Conservation (phyloP, 257 asterid species). For the Plantago major region DNA sequence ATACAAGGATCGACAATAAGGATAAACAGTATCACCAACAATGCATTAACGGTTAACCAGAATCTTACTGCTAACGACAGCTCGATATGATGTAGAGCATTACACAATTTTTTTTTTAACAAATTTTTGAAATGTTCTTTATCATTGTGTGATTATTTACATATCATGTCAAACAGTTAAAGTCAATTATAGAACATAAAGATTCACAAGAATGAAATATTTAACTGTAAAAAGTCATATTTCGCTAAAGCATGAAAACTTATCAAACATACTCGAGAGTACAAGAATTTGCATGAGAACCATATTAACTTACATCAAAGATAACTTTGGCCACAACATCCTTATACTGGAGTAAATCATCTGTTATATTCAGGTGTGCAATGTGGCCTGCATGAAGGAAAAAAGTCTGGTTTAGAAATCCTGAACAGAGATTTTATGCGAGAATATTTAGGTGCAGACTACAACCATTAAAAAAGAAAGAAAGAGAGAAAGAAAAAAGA, state of each 20-base stretch:
- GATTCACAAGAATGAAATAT: no score
- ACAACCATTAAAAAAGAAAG: slow-evolving; percentile 2
- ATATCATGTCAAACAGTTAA: no score
- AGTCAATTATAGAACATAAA: no score
- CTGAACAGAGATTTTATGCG: slow-evolving; percentile 18
- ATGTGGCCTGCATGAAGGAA: slow-evolving; percentile 70
- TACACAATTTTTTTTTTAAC: neutral
- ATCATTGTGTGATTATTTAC: no score
- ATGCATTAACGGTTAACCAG: slow-evolving; percentile 1
- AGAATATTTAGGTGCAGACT: slow-evolving; percentile 13
- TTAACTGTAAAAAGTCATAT: no score
- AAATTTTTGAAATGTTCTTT: neutral
- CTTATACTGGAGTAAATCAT: slow-evolving; percentile 79
- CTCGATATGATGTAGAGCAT: neutral
- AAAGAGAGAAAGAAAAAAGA: no score
- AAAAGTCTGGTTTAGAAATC: slow-evolving; percentile 14
- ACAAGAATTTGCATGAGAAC: neutral
- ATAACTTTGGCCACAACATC: slow-evolving; percentile 83
- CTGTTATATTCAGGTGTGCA: slow-evolving; percentile 86
- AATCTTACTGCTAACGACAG: neutral
- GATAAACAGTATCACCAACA: neutral
- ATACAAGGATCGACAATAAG: neutral
- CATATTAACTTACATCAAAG: slow-evolving; percentile 61
- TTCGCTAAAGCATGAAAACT: neutral
- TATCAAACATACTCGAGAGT: neutral